These are phyloP conservation scores for Verticillium dahliae DNA, from an alignment of 2,329 filamentous ascomycete genomes.

Conservation along the genomic window DNA sequence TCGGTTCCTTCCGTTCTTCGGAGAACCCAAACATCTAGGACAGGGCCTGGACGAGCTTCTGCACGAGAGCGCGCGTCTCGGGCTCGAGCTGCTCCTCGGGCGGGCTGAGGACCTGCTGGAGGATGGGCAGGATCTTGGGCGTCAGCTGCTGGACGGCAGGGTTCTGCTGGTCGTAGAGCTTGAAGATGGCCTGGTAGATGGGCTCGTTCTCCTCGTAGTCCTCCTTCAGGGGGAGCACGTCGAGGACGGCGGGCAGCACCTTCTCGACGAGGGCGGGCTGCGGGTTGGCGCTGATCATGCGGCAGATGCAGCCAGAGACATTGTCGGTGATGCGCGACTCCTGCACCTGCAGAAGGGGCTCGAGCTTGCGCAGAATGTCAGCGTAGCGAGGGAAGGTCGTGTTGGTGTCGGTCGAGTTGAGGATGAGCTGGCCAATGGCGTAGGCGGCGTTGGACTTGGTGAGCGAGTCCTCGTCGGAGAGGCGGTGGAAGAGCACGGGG, in stretches of 20 bases:
- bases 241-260: slow-evolving; percentile 73
- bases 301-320: slow-evolving; percentile 80
- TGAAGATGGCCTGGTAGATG: slow-evolving; percentile 83
- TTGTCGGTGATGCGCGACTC: slow-evolving; percentile 87
- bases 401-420: slow-evolving; percentile 66
- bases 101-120: slow-evolving; percentile 64
- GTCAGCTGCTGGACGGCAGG: slow-evolving; percentile 64
- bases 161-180: slow-evolving; percentile 67
- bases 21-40: slow-evolving; percentile 5
- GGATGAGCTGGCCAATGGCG: slow-evolving; percentile 76
- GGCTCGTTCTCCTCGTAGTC: slow-evolving; percentile 97
- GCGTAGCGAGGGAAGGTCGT: slow-evolving; percentile 71
- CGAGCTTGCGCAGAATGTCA: slow-evolving; percentile 76
- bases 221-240: slow-evolving; percentile 77
- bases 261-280: slow-evolving; percentile 73
- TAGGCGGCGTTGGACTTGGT: slow-evolving; percentile 95
- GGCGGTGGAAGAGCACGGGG: slow-evolving; percentile 75
- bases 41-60: slow-evolving; percentile 52
- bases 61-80: slow-evolving; percentile 61
- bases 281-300: slow-evolving; percentile 89
- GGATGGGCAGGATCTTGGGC: slow-evolving; percentile 60
- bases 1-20: not conserved
- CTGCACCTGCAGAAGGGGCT: slow-evolving; percentile 71
- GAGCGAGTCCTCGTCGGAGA: slow-evolving; percentile 84
- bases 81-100: slow-evolving; percentile 71